These are phyloP conservation scores for Rheum nobile DNA, from an alignment of 148 eudicot genomes.

Conservation along the genomic window DNA sequence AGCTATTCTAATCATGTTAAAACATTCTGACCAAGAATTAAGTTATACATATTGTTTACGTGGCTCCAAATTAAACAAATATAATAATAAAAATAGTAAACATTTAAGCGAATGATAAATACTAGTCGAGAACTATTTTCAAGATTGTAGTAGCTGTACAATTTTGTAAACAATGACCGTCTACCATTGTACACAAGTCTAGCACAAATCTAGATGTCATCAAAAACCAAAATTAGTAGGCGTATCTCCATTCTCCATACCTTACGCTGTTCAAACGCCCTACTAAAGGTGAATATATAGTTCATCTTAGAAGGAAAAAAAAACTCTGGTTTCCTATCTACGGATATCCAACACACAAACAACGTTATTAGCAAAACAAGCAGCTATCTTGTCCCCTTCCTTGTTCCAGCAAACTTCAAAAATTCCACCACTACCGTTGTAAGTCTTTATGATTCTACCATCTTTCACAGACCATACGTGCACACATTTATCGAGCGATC, in stretches of 20 bases:
- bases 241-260: not conserved
- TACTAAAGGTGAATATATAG: not conserved
- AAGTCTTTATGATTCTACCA: conserved; percentile 62
- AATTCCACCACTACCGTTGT: conserved; percentile 63
- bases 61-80: no score
- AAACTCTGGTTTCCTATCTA: conserved; percentile 12
- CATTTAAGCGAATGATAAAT: no score
- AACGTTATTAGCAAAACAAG: conserved; percentile 69
- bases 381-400: conserved; percentile 81
- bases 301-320: not conserved
- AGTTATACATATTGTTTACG: no score
- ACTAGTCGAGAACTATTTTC: not conserved
- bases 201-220: not conserved
- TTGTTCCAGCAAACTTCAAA: conserved; percentile 95
- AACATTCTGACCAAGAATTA: no score
- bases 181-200: conserved; percentile 7
- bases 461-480: conserved; percentile 79
- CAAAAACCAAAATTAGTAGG: not conserved
- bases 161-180: not conserved
- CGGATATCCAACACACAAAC: conserved; percentile 45
- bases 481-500: conserved; percentile 70
- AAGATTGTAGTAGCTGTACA: conserved; percentile 3
- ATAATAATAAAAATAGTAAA: no score
- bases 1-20: no score
- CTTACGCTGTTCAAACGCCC: not conserved